These are phyloP conservation scores for Blastomyces parvus DNA, from an alignment of 2,329 filamentous ascomycete species.

Conservation along the genomic window DNA sequence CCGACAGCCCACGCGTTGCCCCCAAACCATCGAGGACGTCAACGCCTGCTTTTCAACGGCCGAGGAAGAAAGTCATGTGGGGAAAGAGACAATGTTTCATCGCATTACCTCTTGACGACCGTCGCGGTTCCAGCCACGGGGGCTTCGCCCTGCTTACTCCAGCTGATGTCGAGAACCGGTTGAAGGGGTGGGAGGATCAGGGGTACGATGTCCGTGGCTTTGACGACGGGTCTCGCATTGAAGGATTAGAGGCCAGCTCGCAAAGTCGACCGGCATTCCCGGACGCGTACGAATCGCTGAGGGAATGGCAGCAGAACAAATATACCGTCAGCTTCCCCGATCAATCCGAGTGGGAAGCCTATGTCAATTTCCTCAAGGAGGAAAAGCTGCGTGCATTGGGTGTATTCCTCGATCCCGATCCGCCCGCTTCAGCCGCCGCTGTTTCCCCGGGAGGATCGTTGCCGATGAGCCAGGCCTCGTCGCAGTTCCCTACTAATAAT, in stretches of 20 bases:
- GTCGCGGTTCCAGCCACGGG: slow-evolving; percentile 45
- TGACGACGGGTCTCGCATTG: slow-evolving; percentile 16
- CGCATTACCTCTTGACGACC: slow-evolving; percentile 57
- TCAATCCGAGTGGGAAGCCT: slow-evolving; percentile 58
- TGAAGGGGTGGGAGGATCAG: slow-evolving; percentile 35
- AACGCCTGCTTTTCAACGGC: slow-evolving; percentile 24
- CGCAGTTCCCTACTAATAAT: slow-evolving; percentile 55
- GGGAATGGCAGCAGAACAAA: slow-evolving; percentile 26
- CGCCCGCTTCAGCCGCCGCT: slow-evolving; percentile 47
- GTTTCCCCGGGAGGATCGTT: slow-evolving; percentile 57
- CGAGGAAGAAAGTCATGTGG: slow-evolving; percentile 66
- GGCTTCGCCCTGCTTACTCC: slow-evolving; percentile 31
- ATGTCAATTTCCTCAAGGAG: slow-evolving; percentile 74
- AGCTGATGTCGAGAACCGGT: slow-evolving; percentile 30
- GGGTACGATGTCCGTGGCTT: slow-evolving; percentile 38
- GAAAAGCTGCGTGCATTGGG: slow-evolving; percentile 87
- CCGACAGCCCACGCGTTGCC: slow-evolving; percentile 5
- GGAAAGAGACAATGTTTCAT: slow-evolving; percentile 66
- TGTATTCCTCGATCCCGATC: slow-evolving; percentile 70
- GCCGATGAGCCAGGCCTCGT: slow-evolving; percentile 58
- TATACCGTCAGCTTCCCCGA: slow-evolving; percentile 37
- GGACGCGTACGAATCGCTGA: slow-evolving; percentile 30
- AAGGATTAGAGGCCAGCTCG: slow-evolving; percentile 23
- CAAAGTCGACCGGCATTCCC: slow-evolving; percentile 38
- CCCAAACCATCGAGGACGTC: neutral